Percentiles rank a stretch among this genome's conserved stretches.
Conservation (phyloP, 805 yeast species). For the Isabelozyma rhagii region DNA sequence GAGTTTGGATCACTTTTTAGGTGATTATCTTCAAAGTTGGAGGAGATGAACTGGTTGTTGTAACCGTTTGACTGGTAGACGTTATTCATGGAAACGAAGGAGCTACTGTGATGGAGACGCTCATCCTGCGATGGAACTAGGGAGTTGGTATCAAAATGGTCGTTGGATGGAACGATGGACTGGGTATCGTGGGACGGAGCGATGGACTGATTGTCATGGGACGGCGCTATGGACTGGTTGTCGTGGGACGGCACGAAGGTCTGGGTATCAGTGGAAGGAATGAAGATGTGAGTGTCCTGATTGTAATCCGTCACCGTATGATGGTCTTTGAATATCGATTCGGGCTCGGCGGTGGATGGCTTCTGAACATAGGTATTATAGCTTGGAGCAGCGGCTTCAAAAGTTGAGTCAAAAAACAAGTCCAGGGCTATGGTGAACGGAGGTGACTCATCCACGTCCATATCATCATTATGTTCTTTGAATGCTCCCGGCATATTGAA, state of each 20-base stretch:
- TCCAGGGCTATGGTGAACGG: slow-evolving; percentile 36
- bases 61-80: neutral
- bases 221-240: slow-evolving; percentile 3
- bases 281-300: neutral
- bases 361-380: neutral
- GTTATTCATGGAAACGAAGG: slow-evolving; percentile 1
- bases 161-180: neutral
- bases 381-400: neutral
- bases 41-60: slow-evolving; percentile 6
- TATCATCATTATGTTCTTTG: slow-evolving; percentile 12
- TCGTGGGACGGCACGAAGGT: slow-evolving; percentile 2
- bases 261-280: slow-evolving; percentile 2
- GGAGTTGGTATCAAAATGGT: neutral
- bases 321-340: slow-evolving; percentile 1
- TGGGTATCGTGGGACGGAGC: neutral
- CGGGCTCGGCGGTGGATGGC: neutral
- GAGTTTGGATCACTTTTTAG: slow-evolving; percentile 4
- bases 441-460: slow-evolving; percentile 38
- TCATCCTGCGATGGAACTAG: neutral
- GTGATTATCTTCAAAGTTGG: slow-evolving; percentile 10
- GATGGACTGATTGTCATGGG: slow-evolving; percentile 1
- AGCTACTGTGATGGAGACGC: neutral
- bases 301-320: slow-evolving; percentile 1
- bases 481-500: slow-evolving; percentile 29
- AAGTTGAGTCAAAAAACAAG: slow-evolving; percentile 16